These are phyloP conservation scores for Stylonectria norvegica DNA, from an alignment of 2,329 filamentous ascomycete genomes.

Conservation along the genomic window DNA sequence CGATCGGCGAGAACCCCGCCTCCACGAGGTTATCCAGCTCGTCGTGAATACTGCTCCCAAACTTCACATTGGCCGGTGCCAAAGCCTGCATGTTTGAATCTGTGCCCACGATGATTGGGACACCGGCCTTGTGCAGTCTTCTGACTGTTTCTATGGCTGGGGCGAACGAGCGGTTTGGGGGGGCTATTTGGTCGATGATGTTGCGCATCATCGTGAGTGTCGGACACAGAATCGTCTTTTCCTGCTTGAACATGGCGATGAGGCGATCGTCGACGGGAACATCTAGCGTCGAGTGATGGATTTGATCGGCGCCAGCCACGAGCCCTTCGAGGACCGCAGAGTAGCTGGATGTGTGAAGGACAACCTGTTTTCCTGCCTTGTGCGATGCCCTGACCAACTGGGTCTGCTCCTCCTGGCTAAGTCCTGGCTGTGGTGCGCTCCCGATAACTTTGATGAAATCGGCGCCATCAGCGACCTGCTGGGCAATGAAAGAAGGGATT, in stretches of 20 bases:
- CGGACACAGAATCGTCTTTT: conserved; percentile 4
- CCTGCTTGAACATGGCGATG: conserved; percentile 3
- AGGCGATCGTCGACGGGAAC: conserved; percentile 4
- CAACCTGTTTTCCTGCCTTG: not conserved
- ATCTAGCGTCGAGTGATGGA: conserved; percentile 7
- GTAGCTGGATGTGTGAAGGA: not conserved
- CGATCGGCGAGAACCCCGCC: not conserved
- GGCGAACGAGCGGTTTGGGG: conserved; percentile 3
- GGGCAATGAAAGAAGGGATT: conserved; percentile 1
- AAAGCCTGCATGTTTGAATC: not conserved
- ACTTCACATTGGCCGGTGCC: not conserved
- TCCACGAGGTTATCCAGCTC: not conserved
- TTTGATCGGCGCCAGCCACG: conserved; percentile 3
- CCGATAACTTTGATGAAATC: conserved; percentile 9
- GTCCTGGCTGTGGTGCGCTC: conserved; percentile 3
- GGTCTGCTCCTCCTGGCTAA: conserved; percentile 6
- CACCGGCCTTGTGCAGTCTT: not conserved
- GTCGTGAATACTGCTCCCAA: not conserved
- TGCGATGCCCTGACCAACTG: conserved; percentile 1
- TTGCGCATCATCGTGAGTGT: conserved; percentile 8
- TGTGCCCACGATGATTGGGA: not conserved
- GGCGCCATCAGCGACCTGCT: conserved; percentile 2
- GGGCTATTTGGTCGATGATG: conserved; percentile 3
- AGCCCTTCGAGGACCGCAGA: not conserved
- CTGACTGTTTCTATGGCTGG: conserved; percentile 4